These are phyloP conservation scores for Boletus eberwhitei DNA, from an alignment of 768 basidiomycete species.

Conservation along the genomic window DNA sequence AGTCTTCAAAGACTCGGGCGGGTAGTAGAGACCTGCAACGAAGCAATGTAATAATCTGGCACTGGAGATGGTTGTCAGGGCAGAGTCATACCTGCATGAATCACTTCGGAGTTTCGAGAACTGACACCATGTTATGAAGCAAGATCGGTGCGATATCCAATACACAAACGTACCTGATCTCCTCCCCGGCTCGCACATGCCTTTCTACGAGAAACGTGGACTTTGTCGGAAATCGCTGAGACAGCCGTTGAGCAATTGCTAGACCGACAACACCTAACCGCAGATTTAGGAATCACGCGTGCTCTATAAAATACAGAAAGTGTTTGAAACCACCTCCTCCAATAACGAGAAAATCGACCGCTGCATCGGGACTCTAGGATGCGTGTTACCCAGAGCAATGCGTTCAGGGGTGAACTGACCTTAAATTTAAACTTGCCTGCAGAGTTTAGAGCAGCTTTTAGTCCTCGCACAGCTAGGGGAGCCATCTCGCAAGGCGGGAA, in stretches of 20 bases:
- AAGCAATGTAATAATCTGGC: not conserved
- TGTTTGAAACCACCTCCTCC: conserved; percentile 63
- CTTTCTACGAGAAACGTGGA: conserved; percentile 83
- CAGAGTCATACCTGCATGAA: conserved; percentile 68
- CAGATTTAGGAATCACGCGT: not conserved
- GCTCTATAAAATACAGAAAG: not conserved
- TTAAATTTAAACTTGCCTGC: conserved; percentile 59
- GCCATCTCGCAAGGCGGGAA: conserved; percentile 14
- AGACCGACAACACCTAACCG: conserved; percentile 77
- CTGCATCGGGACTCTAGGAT: conserved; percentile 57
- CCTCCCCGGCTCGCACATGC: conserved; percentile 71
- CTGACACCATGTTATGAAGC: conserved; percentile 35
- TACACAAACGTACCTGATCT: conserved; percentile 60
- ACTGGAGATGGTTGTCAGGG: not conserved
- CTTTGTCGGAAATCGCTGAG: conserved; percentile 57
- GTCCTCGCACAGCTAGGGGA: conserved; percentile 42
- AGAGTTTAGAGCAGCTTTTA: conserved; percentile 61
- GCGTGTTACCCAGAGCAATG: not conserved
- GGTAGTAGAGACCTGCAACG: conserved; percentile 75
- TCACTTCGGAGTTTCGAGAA: conserved; percentile 92
- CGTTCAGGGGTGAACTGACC: conserved; percentile 33
- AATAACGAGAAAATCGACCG: conserved; percentile 81
- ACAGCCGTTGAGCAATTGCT: conserved; percentile 76
- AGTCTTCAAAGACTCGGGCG: conserved; percentile 79
- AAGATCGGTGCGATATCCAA: not conserved